These are phyloP conservation scores for Bacterosira constricta DNA, from an alignment of 108 stramenopile genomes.

Conservation along the genomic window DNA sequence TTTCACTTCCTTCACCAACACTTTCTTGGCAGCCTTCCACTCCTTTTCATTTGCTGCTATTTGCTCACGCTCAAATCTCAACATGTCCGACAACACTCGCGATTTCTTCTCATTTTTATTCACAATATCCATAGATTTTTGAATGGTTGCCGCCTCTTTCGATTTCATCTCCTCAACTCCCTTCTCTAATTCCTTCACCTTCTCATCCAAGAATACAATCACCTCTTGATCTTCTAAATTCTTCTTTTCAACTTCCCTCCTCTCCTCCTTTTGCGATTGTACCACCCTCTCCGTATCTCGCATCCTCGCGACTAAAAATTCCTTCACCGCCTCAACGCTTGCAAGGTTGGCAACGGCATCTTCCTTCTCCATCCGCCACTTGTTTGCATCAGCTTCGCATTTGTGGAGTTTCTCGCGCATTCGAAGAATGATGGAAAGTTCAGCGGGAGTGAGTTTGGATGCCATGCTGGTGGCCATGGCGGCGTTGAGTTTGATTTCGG, in stretches of 20 bases:
- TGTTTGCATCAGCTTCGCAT: slow-evolving; percentile 58
- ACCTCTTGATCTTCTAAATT: slow-evolving; percentile 90
- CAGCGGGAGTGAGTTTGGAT: slow-evolving; percentile 77
- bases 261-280: slow-evolving; percentile 47
- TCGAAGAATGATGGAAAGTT: slow-evolving; percentile 82
- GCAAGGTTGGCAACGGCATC: slow-evolving; percentile 70
- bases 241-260: slow-evolving; percentile 62
- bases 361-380: slow-evolving; percentile 60
- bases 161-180: slow-evolving; percentile 43
- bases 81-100: slow-evolving; percentile 74
- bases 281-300: slow-evolving; percentile 68
- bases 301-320: slow-evolving; percentile 75
- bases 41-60: slow-evolving; percentile 68
- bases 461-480: slow-evolving; percentile 82
- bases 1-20: slow-evolving; percentile 89
- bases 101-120: slow-evolving; percentile 65
- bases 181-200: slow-evolving; percentile 75
- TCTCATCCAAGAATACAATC: slow-evolving; percentile 87
- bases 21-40: slow-evolving; percentile 81
- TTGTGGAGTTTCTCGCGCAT: slow-evolving; percentile 76
- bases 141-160: slow-evolving; percentile 29
- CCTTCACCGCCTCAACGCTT: slow-evolving; percentile 78
- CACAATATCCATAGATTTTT: slow-evolving; percentile 47
- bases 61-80: slow-evolving; percentile 81
- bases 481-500: slow-evolving; percentile 61